phyloP scores from a whole-genome alignment of 495 filamentous ascomycete genomes.

The Penicillium macrosclerotiorum region DNA sequence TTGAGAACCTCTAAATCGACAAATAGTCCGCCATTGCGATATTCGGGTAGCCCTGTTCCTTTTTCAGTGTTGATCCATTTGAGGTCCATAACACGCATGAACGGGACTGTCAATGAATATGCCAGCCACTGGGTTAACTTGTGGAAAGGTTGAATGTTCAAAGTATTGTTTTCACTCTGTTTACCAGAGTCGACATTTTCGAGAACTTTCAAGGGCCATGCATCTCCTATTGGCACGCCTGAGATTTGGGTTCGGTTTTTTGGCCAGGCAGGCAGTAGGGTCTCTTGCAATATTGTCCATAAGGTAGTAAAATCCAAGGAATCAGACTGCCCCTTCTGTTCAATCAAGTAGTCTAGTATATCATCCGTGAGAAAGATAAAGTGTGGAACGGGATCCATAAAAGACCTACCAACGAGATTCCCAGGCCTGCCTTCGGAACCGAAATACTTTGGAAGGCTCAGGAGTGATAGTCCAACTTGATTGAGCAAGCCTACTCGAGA shows the following conservation, averaged over 20 bases:
- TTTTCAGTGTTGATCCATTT: conserved; percentile 75
- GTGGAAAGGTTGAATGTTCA: conserved; percentile 61
- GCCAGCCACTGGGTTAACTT: conserved; percentile 89
- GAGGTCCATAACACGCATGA: conserved; percentile 71
- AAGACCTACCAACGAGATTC: conserved; percentile 50
- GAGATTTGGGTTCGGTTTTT: conserved; percentile 50
- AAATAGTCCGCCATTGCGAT: conserved; percentile 82
- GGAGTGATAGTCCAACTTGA: conserved; percentile 47
- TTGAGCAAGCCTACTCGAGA: conserved; percentile 49
- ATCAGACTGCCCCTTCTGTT: conserved; percentile 10
- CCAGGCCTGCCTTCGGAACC: conserved; percentile 51
- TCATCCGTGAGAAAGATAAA: not conserved
- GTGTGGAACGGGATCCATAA: not conserved
- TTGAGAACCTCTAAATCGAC: conserved; percentile 79
- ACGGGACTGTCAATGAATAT: conserved; percentile 86
- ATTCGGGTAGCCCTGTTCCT: conserved; percentile 83
- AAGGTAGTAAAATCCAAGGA: conserved; percentile 35
- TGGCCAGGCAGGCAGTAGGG: conserved; percentile 55
- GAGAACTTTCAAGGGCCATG: conserved; percentile 48
- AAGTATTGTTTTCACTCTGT: conserved; percentile 9
- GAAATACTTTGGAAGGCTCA: conserved; percentile 47
- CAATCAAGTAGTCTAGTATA: conserved; percentile 47
- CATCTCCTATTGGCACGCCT: conserved; percentile 54
- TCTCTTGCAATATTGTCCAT: conserved; percentile 51
- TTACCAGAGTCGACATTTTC: conserved; percentile 3